Evolutionary conservation across 2,329 filamentous ascomycete genomes (phyloP).

Genomic region (Epichloe uncinata): DNA sequence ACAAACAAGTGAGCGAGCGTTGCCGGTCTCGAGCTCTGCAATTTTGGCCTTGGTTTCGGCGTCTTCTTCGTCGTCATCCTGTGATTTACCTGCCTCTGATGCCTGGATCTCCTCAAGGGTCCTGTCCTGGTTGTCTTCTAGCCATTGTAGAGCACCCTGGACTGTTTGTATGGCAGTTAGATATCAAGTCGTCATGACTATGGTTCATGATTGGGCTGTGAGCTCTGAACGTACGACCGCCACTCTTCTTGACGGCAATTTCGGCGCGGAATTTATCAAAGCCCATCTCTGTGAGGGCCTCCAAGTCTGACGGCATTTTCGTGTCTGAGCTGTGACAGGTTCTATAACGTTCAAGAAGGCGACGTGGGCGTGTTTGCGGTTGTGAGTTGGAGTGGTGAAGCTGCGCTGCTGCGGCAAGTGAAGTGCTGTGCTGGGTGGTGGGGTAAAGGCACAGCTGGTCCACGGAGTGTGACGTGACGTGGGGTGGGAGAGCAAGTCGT

Average conservation of each 20-base stretch:
- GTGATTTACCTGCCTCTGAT: slow-evolving; percentile 23
- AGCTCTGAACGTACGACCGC: slow-evolving; percentile 49
- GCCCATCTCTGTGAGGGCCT: slow-evolving; percentile 54
- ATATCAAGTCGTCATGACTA: background rate
- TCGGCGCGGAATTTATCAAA: slow-evolving; percentile 76
- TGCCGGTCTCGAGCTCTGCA: slow-evolving; percentile 54
- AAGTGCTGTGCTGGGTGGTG: background rate
- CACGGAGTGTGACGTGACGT: background rate
- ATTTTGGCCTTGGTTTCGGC: slow-evolving; percentile 40
- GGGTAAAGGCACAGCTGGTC: background rate
- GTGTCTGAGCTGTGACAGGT: slow-evolving; percentile 11
- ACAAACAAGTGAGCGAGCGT: slow-evolving; percentile 70
- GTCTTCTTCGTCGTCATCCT: slow-evolving; percentile 36
- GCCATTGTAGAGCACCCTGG: slow-evolving; percentile 84
- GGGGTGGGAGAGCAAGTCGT: too few relatives aligned
- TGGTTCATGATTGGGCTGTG: background rate
- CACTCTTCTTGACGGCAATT: slow-evolving; percentile 71
- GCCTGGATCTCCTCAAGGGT: slow-evolving; percentile 66
- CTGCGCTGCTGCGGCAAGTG: background rate
- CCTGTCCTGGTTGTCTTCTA: slow-evolving; percentile 84
- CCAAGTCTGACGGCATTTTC: slow-evolving; percentile 47
- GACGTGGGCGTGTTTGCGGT: background rate
- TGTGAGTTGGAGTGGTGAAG: slow-evolving; percentile 1
- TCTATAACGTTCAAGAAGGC: background rate
- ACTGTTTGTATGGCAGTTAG: slow-evolving; percentile 35